Base-by-base conservation (phyloP, 169 alveolate species). In the Ichthyophthirius multifiliis region DNA sequence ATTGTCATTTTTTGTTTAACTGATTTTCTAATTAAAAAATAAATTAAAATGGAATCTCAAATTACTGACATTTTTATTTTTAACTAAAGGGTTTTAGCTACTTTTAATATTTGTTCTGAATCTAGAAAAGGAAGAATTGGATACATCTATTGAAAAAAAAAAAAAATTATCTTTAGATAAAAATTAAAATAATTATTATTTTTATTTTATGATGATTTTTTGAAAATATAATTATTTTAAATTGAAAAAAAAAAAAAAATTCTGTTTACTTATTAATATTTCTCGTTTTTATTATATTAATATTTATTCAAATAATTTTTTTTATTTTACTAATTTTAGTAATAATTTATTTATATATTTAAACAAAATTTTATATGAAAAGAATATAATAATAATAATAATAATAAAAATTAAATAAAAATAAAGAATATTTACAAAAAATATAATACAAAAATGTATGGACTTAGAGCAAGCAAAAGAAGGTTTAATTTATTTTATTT, bases 401-500 rank as follows among this genome's bases (percentile, higher is more conserved):
- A 41, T 9, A 41, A 41, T 12, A 7, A 41, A 41, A 41, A 41
- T 9, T 41, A 16, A 43, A 32, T 15, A 12, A 64, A 64, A 64
- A 34, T 41, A 64, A 18, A 20, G 3, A 32, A 64, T 10, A 23
- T 32, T 15, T 32, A 13, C 30, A 64, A 18, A 7, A 34, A 32
- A 32, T 32, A 64, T 15, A 64, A 64, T 32, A 32, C 3, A 32
- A 34, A 31, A 55, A 86, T 89, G 90, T 74, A 74, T 20, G 76
- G 86, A 32, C 63, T 86, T 12, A 74, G 81, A 18, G 44, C 76
- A 74, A 67, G 74, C 27, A 62, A 85, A 63, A 65, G 86, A 43
- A 74, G 93, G 62, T 91, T 91, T 67, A 75, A 91, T 43, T 84
- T 90, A 20, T 90, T 87, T 62, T 89, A 78, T 74, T 74, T 94